Conservation (phyloP, 257 asterid genomes). For the Ocimum tenuiflorum region DNA sequence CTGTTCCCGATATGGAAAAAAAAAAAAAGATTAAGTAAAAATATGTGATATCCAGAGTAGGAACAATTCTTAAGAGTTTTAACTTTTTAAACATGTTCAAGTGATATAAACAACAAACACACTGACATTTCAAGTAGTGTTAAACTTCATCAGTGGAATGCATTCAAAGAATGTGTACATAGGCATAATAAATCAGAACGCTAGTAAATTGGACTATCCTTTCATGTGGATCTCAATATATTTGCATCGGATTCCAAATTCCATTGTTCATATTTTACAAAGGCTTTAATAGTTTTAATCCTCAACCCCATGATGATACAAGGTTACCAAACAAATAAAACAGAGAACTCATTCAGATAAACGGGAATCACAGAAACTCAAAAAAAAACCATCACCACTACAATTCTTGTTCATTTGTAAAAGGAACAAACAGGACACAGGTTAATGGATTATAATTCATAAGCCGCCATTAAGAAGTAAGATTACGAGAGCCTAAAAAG, state of each 20-base stretch:
- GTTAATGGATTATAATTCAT: not conserved
- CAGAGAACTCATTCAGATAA: not conserved
- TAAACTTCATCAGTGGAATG: not conserved
- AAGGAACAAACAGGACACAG: slow-evolving; percentile 1
- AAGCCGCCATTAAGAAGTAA: slow-evolving; percentile 6
- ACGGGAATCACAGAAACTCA: not conserved
- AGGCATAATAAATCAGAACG: not conserved
- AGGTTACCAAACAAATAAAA: slow-evolving; percentile 2
- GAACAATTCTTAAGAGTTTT: not conserved
- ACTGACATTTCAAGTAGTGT: not conserved
- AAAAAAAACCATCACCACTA: not conserved
- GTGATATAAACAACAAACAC: not conserved
- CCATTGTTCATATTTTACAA: not conserved
- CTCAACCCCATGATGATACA: not conserved
- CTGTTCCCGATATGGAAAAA: slow-evolving; percentile 28
- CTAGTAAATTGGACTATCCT: not conserved
- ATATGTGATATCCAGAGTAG: not conserved
- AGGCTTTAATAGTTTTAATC: not conserved
- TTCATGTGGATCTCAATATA: not conserved
- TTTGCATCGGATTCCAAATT: not conserved
- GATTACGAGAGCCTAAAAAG: not conserved
- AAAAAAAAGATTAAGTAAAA: slow-evolving; percentile 13
- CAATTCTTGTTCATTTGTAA: not conserved
- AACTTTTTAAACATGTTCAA: slow-evolving; percentile 16
- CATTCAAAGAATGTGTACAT: not conserved